Conservation (phyloP, 352 stramenopile species). For the Pythium brachiatum region DNA sequence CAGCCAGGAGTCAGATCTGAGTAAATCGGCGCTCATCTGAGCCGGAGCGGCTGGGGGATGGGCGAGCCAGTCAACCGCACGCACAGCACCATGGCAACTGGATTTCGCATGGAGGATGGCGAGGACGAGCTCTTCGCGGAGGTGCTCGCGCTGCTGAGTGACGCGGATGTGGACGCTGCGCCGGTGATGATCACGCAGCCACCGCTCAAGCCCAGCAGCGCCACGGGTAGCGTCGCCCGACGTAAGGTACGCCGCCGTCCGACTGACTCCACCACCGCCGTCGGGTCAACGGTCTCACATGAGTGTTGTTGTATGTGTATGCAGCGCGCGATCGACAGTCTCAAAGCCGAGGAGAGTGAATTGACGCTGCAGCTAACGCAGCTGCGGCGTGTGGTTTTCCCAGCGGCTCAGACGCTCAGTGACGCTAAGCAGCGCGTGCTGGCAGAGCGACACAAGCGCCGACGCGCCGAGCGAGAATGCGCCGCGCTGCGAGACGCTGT, state of each 20-base stretch:
- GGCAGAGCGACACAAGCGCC: slow-evolving; percentile 1
- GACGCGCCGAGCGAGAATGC: slow-evolving; percentile 13
- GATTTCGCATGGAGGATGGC: slow-evolving; percentile 5
- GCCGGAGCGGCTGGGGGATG: neutral
- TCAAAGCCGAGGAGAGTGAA: neutral
- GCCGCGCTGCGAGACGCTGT: slow-evolving; percentile 1
- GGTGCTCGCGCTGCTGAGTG: slow-evolving; percentile 11
- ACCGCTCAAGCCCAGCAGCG: neutral
- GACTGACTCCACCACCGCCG: neutral
- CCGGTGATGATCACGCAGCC: neutral
- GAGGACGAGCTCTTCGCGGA: slow-evolving; percentile 25
- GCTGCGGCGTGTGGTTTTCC: neutral
- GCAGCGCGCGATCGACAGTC: neutral
- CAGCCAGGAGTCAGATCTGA: neutral
- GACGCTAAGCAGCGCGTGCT: slow-evolving; percentile 1
- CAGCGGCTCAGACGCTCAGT: neutral
- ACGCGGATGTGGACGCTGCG: neutral
- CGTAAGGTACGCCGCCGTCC: neutral
- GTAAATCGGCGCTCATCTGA: neutral
- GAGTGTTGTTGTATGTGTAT: neutral
- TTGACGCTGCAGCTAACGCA: neutral
- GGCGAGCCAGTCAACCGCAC: too few species aligned
- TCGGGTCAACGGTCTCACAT: neutral
- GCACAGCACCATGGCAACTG: too few species aligned
- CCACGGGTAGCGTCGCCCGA: neutral